phyloP scores from a whole-genome alignment of 2,329 filamentous ascomycete species.

The Pseudopithomyces maydicus region DNA sequence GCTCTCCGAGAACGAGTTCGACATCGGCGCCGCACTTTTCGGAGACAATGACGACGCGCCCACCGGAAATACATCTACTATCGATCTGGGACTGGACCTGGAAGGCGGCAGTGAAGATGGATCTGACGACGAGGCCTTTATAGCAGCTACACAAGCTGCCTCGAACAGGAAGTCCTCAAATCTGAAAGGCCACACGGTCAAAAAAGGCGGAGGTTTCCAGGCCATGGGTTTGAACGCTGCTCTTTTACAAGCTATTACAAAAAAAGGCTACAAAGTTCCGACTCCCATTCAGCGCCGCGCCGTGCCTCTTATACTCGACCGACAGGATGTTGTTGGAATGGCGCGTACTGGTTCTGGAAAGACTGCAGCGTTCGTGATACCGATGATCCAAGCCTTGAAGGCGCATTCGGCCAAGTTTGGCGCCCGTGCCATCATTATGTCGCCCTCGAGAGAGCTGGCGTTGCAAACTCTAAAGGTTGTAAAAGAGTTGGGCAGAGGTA shows the following conservation, averaged over 20 bases:
- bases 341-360: constrained; percentile 98
- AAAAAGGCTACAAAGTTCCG: constrained; percentile 94
- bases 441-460: constrained; percentile 90
- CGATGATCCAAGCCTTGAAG: constrained; percentile 94
- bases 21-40: constrained; percentile 82
- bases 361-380: constrained; percentile 96
- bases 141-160: constrained; percentile 83
- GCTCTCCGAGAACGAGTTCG: constrained; percentile 85
- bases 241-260: constrained; percentile 85
- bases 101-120: constrained; percentile 60
- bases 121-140: constrained; percentile 80
- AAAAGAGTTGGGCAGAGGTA: constrained; percentile 89
- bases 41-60: constrained; percentile 60
- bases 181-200: constrained; percentile 81
- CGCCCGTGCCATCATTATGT: constrained; percentile 83
- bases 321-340: constrained; percentile 98
- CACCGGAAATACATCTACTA: constrained; percentile 43
- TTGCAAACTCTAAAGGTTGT: constrained; percentile 95
- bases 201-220: constrained; percentile 97
- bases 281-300: constrained; percentile 98
- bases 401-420: constrained; percentile 86
- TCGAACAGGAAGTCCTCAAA: constrained; percentile 86
- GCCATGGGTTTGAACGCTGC: constrained; percentile 86
- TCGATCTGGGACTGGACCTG: constrained; percentile 43
- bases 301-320: constrained; percentile 86